These are phyloP conservation scores for Fusarium paranaense DNA, from an alignment of 2,329 filamentous ascomycete species.

Conservation along the genomic window DNA sequence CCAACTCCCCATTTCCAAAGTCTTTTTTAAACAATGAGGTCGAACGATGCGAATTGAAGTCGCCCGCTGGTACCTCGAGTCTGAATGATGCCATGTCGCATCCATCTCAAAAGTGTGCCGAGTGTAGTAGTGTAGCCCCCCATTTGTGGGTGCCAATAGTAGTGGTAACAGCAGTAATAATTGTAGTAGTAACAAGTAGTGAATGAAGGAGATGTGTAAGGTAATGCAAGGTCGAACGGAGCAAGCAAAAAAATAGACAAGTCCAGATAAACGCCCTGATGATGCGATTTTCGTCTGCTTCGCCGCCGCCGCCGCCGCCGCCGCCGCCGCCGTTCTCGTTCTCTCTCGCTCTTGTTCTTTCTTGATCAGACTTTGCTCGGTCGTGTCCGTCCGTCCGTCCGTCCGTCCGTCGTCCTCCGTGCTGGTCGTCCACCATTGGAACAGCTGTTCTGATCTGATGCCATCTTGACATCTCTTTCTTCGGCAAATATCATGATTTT, in stretches of 20 bases:
- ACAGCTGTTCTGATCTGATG: conserved; percentile 11
- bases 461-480: conserved; percentile 2
- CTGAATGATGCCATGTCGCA: neutral
- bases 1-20: neutral
- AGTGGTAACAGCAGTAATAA: conserved; percentile 35
- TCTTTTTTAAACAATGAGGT: neutral
- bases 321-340: neutral
- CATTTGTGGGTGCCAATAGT: conserved; percentile 13
- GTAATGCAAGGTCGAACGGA: conserved; percentile 37
- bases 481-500: neutral
- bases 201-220: conserved; percentile 39
- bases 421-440: conserved; percentile 25
- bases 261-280: conserved; percentile 37
- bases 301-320: conserved; percentile 1
- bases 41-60: neutral
- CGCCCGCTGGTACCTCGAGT: neutral
- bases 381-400: conserved; percentile 7
- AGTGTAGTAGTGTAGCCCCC: conserved; percentile 11
- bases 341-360: neutral
- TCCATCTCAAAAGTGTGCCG: neutral
- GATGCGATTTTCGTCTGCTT: conserved; percentile 34
- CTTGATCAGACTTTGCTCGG: conserved; percentile 27
- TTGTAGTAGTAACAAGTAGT: conserved; percentile 37
- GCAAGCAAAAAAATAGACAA: conserved; percentile 24
- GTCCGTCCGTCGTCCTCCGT: conserved; percentile 26